Percentiles rank a stretch among this genome's conserved stretches.
Conservation (phyloP, 2,329 filamentous ascomycete species). For the Ploettnerulaceae sp. region DNA sequence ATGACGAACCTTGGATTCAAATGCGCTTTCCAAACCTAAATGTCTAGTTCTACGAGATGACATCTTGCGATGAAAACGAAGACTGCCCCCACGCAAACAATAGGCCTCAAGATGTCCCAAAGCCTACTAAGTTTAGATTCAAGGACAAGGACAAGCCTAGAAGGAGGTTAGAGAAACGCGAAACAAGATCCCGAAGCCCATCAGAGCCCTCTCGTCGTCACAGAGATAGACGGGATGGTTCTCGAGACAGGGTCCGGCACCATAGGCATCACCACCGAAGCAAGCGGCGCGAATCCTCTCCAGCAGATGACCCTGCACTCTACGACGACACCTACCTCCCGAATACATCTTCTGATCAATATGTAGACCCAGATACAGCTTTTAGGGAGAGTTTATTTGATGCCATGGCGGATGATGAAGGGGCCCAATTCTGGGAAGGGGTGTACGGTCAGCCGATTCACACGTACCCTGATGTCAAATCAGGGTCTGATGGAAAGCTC, state of each 20-base stretch:
- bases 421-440: conserved; percentile 87
- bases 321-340: conserved; percentile 39
- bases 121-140: conserved; percentile 29
- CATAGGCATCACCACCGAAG: conserved; percentile 28
- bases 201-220: background rate
- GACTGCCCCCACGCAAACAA: background rate
- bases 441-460: conserved; percentile 97
- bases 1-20: background rate
- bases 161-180: conserved; percentile 16
- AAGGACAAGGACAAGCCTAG: conserved; percentile 31
- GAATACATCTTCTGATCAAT: conserved; percentile 34
- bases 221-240: conserved; percentile 6
- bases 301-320: conserved; percentile 33
- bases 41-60: conserved; percentile 14
- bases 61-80: conserved; percentile 11
- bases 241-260: conserved; percentile 14
- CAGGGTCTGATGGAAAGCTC: conserved; percentile 49
- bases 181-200: conserved; percentile 8
- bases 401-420: conserved; percentile 94
- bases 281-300: conserved; percentile 24
- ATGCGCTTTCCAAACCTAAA: background rate
- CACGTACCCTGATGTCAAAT: conserved; percentile 54
- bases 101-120: conserved; percentile 12
- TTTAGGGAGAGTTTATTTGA: conserved; percentile 96
- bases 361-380: conserved; percentile 63